These are phyloP conservation scores for Echeveria elegans DNA, from an alignment of 164 flowering plant genomes.

Conservation along the genomic window DNA sequence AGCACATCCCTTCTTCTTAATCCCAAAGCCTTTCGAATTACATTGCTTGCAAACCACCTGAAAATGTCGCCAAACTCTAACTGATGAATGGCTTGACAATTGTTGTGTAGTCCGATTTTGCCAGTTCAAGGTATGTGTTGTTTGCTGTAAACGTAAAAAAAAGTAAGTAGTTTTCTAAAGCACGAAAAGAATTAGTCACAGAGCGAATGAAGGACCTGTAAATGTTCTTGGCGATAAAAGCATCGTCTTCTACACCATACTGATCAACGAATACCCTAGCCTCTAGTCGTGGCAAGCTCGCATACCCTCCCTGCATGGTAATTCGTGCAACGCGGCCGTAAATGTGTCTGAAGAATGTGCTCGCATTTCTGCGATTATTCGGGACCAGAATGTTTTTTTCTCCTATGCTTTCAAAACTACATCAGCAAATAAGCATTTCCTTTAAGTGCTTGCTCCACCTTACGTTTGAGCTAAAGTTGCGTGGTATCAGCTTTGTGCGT, in stretches of 20 bases:
- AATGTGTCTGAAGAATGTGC: too few relatives aligned
- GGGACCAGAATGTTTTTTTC: too few relatives aligned
- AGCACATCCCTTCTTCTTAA: slow-evolving; percentile 34
- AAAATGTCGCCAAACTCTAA: slow-evolving; percentile 24
- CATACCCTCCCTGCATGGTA: slow-evolving; percentile 59
- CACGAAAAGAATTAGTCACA: slow-evolving; percentile 22
- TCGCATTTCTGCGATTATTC: too few relatives aligned
- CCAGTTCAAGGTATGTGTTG: slow-evolving; percentile 61
- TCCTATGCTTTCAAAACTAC: too few relatives aligned
- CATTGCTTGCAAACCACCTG: slow-evolving; percentile 64
- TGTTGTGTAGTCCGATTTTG: slow-evolving; percentile 73
- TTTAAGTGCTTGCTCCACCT: too few relatives aligned
- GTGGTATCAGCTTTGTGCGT: too few relatives aligned
- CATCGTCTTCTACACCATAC: slow-evolving; percentile 78
- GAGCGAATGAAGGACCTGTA: too few relatives aligned
- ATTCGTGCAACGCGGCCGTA: too few relatives aligned
- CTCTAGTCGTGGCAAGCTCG: slow-evolving; percentile 73
- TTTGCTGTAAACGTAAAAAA: slow-evolving; percentile 46
- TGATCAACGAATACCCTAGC: slow-evolving; percentile 74
- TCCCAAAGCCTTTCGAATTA: slow-evolving; percentile 31
- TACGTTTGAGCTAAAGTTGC: too few relatives aligned
- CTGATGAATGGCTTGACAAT: slow-evolving; percentile 55
- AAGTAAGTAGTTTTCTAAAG: slow-evolving; percentile 44
- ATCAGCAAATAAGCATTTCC: too few relatives aligned
- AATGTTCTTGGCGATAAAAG: slow-evolving; percentile 80